Percentiles rank a stretch among this genome's conserved stretches.
These are phyloP conservation scores for Erigeron philadelphicus DNA, from an alignment of 140 eudicot genomes.

Conservation along the genomic window DNA sequence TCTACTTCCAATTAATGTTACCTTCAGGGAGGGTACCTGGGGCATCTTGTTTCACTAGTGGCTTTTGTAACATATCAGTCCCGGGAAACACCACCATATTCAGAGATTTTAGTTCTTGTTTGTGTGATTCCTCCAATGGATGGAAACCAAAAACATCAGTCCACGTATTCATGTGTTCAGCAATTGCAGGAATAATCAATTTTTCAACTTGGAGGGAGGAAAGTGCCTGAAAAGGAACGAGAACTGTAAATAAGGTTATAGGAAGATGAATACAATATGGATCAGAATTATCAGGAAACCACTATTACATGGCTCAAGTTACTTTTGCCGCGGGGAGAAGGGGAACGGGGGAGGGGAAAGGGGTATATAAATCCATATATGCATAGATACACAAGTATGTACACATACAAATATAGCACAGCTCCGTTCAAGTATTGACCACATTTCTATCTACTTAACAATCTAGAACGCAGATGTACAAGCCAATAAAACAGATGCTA, in stretches of 20 bases:
- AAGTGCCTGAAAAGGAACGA: conserved; percentile 46
- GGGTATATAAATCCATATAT: neutral
- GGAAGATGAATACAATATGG: no score
- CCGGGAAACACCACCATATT: conserved; percentile 89
- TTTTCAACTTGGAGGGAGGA: conserved; percentile 60
- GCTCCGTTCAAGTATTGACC: no score
- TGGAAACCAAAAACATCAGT: conserved; percentile 57
- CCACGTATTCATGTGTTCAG: conserved; percentile 86
- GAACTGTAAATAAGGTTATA: neutral
- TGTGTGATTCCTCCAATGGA: conserved; percentile 48
- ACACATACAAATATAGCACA: neutral
- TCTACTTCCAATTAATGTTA: neutral
- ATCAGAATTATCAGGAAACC: neutral
- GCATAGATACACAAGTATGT: conserved; percentile 1
- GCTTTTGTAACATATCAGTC: conserved; percentile 79
- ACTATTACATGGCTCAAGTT: neutral
- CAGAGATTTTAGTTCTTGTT: conserved; percentile 53
- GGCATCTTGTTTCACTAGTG: conserved; percentile 32
- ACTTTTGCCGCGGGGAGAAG: neutral
- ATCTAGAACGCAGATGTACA: no score
- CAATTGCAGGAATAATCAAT: conserved; percentile 72
- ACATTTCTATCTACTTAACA: no score
- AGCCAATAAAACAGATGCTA: neutral
- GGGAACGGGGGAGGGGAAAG: no score
- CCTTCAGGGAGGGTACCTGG: conserved; percentile 19